These are phyloP conservation scores for Cucurbita maxima DNA, from an alignment of 306 rosid species.

Conservation along the genomic window DNA sequence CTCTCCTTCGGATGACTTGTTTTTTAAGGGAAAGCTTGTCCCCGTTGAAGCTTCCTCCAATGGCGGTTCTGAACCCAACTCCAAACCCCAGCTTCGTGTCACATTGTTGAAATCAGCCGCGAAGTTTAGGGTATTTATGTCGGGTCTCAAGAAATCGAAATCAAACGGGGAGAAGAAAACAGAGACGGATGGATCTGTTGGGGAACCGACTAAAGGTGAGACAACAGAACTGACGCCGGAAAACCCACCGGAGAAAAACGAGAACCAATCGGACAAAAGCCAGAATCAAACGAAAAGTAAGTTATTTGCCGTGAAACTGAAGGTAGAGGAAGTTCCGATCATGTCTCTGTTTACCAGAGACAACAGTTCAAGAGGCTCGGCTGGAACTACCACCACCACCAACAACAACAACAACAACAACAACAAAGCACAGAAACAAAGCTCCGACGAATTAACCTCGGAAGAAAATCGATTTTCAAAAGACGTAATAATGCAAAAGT, in stretches of 20 bases:
- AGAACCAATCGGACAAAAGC: neutral
- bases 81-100: slow-evolving; percentile 44
- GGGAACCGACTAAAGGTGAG: slow-evolving; percentile 6
- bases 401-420: neutral
- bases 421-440: slow-evolving; percentile 23
- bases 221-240: neutral
- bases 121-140: slow-evolving; percentile 65
- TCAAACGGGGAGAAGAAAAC: slow-evolving; percentile 18
- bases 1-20: slow-evolving; percentile 60
- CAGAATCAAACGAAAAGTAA: slow-evolving; percentile 20
- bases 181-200: slow-evolving; percentile 18
- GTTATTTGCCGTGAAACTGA: slow-evolving; percentile 58
- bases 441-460: slow-evolving; percentile 23
- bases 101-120: slow-evolving; percentile 79
- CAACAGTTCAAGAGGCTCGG: slow-evolving; percentile 39
- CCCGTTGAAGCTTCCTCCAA: slow-evolving; percentile 43
- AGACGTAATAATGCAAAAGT: slow-evolving; percentile 64
- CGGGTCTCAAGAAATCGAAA: slow-evolving; percentile 54
- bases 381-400: neutral
- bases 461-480: slow-evolving; percentile 74
- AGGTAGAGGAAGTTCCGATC: slow-evolving; percentile 77
- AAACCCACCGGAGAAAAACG: neutral
- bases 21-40: slow-evolving; percentile 61
- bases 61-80: slow-evolving; percentile 34
- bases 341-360: slow-evolving; percentile 71